Conservation (phyloP, 2,329 filamentous ascomycete species). For the Fusarium fracticaudum region DNA sequence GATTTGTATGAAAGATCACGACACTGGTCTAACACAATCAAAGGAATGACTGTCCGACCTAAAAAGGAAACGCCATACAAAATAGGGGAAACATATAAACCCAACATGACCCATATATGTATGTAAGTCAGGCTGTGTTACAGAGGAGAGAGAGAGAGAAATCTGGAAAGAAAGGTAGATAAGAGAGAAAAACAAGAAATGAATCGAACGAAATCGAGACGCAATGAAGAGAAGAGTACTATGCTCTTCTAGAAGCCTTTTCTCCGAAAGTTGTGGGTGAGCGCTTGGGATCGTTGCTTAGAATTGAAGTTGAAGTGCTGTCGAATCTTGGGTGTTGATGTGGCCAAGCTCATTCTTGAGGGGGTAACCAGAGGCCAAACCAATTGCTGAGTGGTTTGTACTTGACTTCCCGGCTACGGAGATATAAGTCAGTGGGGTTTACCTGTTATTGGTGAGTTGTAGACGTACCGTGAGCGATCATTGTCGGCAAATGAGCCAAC, state of each 20-base stretch:
- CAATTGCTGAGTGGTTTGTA: constrained; percentile 44
- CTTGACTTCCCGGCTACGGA: constrained; percentile 34
- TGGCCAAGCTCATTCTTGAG: constrained; percentile 15
- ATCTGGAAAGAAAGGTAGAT: not conserved
- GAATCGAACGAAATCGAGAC: not conserved
- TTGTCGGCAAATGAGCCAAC: constrained; percentile 38
- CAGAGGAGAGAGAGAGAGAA: not conserved
- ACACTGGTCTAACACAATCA: constrained; percentile 1
- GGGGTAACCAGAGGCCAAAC: constrained; percentile 43
- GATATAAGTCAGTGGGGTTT: not conserved
- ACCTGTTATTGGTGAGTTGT: too few species aligned
- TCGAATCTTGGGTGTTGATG: not conserved
- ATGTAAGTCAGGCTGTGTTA: not conserved
- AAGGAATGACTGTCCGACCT: constrained; percentile 8
- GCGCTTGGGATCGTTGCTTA: not conserved
- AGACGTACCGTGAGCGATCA: constrained; percentile 26
- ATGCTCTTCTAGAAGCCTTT: not conserved
- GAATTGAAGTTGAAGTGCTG: not conserved
- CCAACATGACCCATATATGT: not conserved
- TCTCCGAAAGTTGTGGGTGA: not conserved
- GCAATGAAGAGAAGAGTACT: not conserved
- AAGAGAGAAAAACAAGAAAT: not conserved
- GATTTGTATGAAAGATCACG: not conserved
- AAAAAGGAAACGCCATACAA: not conserved
- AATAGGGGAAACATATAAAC: not conserved